Evolutionary conservation across 768 basidiomycete genomes (phyloP).

Genomic region (Naganishia vaughanmartiniae): DNA sequence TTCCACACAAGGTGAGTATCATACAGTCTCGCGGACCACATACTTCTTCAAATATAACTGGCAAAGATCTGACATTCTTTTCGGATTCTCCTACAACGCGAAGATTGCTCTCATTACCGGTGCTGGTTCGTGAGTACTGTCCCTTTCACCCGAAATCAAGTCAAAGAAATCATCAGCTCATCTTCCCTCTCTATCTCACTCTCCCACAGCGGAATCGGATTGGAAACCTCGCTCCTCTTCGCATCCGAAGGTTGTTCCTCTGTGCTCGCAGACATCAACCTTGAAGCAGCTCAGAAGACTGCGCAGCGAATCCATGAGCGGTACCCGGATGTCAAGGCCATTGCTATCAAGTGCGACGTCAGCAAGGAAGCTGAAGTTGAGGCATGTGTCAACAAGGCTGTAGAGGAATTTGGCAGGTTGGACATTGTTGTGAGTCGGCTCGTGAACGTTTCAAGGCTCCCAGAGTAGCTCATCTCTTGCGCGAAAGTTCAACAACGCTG

Average conservation of each 20-base stretch:
- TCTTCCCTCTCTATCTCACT: background rate
- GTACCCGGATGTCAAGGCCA: slow-evolving; percentile 57
- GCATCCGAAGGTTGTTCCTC: slow-evolving; percentile 92
- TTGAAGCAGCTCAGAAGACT: slow-evolving; percentile 67
- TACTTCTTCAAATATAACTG: too few species aligned
- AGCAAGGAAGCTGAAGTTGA: slow-evolving; percentile 83
- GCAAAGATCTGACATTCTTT: too few species aligned
- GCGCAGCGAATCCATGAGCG: slow-evolving; percentile 64
- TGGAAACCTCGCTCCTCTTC: slow-evolving; percentile 92
- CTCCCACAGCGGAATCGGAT: slow-evolving; percentile 77
- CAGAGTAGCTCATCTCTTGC: background rate
- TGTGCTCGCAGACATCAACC: slow-evolving; percentile 82
- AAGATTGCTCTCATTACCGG: slow-evolving; percentile 68
- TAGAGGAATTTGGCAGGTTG: slow-evolving; percentile 83
- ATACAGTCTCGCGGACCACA: background rate
- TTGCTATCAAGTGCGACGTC: slow-evolving; percentile 79
- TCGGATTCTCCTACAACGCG: background rate
- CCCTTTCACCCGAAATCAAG: background rate
- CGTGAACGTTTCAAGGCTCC: background rate
- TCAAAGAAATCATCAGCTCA: background rate
- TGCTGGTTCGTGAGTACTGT: slow-evolving; percentile 70
- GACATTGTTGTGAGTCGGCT: slow-evolving; percentile 76
- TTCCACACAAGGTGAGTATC: slow-evolving; percentile 37
- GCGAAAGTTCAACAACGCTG: slow-evolving; percentile 88
- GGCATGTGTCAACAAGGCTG: slow-evolving; percentile 71